Percentiles rank a stretch among this genome's conserved stretches.
phyloP scores from a whole-genome alignment of 495 filamentous ascomycete genomes.

The Penicillium paradoxum region DNA sequence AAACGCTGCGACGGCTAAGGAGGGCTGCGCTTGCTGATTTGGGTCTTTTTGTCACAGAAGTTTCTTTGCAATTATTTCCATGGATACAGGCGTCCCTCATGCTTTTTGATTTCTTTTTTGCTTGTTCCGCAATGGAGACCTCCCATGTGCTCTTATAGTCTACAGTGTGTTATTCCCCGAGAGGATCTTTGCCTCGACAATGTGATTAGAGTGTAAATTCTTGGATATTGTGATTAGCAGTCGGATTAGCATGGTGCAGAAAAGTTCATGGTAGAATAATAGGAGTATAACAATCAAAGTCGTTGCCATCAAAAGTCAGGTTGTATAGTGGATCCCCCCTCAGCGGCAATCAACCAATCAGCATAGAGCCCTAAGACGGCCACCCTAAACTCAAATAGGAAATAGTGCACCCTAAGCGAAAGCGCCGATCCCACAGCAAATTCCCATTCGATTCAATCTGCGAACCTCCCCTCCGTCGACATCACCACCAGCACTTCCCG shows the following conservation, averaged over 20 bases:
- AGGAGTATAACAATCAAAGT: neutral
- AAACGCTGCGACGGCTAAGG: conserved; percentile 60
- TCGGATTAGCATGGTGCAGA: neutral
- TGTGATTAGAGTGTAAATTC: conserved; percentile 10
- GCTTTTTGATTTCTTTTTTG: conserved; percentile 7
- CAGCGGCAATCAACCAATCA: neutral
- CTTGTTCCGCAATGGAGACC: conserved; percentile 3
- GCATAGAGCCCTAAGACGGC: conserved; percentile 5
- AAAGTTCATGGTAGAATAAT: neutral
- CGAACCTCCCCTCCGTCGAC: conserved; percentile 34
- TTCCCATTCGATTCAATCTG: conserved; percentile 30
- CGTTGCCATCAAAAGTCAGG: conserved; percentile 9
- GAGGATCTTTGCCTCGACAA: neutral
- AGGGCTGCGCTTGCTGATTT: conserved; percentile 83
- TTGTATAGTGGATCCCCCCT: neutral
- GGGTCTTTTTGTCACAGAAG: conserved; percentile 6
- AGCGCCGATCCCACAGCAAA: conserved; percentile 39
- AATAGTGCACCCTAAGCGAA: conserved; percentile 42
- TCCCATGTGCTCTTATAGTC: conserved; percentile 8
- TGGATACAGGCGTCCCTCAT: conserved; percentile 20
- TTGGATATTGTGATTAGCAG: neutral
- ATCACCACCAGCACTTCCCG: conserved; percentile 36
- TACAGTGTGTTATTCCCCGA: conserved; percentile 11
- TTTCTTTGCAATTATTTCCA: conserved; percentile 13
- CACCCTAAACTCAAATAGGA: conserved; percentile 23